Evolutionary conservation across 225 moss, liverwort and hornwort genomes (phyloP).

Genomic region (Lunularia cruciata): DNA sequence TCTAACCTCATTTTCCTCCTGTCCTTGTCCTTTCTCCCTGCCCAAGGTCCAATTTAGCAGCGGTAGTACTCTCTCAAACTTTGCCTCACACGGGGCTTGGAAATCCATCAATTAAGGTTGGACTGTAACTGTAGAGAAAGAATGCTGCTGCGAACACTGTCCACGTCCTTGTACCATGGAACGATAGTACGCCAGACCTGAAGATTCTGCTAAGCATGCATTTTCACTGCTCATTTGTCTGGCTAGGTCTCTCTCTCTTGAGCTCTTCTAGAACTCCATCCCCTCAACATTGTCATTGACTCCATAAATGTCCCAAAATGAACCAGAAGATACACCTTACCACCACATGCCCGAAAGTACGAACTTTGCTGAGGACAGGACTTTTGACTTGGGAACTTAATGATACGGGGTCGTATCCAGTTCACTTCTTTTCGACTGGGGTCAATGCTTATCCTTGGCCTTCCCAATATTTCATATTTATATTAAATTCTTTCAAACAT

Average conservation of each 20-base stretch:
- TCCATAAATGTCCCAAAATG: background rate
- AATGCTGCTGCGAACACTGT: background rate
- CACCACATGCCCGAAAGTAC: background rate
- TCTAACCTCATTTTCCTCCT: background rate
- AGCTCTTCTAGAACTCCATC: slow-evolving; percentile 3
- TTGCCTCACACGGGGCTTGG: no score
- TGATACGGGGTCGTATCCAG: background rate
- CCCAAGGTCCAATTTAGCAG: slow-evolving; percentile 1
- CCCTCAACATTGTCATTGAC: background rate
- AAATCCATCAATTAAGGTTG: background rate
- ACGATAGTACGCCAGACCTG: slow-evolving; percentile 1
- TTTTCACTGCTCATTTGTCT: background rate
- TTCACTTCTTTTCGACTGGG: background rate
- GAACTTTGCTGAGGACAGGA: background rate
- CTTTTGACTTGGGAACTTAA: background rate
- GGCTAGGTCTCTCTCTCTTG: slow-evolving; percentile 3
- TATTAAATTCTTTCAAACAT: background rate
- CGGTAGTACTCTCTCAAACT: no score
- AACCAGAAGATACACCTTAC: background rate
- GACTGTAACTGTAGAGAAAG: background rate
- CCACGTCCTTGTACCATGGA: background rate
- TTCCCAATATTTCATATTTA: background rate
- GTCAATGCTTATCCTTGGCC: slow-evolving; percentile 1
- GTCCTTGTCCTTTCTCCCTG: slow-evolving; percentile 1
- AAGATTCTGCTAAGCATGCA: background rate